These are phyloP conservation scores for Xylaria sp. DNA, from an alignment of 495 filamentous ascomycete species.

Conservation along the genomic window DNA sequence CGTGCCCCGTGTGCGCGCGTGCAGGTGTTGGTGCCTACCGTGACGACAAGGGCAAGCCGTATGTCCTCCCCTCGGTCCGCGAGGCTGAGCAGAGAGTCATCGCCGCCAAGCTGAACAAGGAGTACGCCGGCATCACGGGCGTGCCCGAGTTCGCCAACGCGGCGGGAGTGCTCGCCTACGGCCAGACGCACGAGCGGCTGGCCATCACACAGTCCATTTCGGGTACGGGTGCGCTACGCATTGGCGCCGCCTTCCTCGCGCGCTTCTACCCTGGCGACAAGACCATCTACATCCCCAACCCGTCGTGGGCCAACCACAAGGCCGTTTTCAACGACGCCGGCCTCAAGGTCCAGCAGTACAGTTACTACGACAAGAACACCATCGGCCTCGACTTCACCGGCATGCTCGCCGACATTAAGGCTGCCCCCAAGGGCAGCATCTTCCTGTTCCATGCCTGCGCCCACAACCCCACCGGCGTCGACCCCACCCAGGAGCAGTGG, in stretches of 20 bases:
- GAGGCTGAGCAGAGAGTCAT: conserved; percentile 88
- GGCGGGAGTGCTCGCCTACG: conserved; percentile 90
- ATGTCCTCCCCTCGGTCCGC: conserved; percentile 92
- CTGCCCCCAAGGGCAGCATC: conserved; percentile 82
- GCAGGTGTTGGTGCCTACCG: conserved; percentile 81
- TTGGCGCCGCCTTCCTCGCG: conserved; percentile 90
- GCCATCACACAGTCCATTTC: conserved; percentile 98
- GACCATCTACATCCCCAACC: conserved; percentile 93
- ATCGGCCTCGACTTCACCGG: conserved; percentile 98
- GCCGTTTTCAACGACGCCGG: conserved; percentile 95
- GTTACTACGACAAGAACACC: conserved; percentile 99
- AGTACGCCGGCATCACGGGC: conserved; percentile 97
- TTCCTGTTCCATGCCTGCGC: conserved; percentile 97
- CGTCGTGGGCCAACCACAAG: conserved; percentile 98
- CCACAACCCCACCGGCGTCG: conserved; percentile 98
- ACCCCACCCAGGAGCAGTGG: conserved; percentile 94
- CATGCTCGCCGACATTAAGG: conserved; percentile 88
- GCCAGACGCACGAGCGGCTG: conserved; percentile 77
- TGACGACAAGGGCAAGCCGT: conserved; percentile 96
- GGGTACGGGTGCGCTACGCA: conserved; percentile 92
- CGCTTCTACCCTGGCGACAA: conserved; percentile 89
- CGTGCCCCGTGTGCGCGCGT: conserved; percentile 12
- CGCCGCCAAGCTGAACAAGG: conserved; percentile 81
- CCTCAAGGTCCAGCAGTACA: conserved; percentile 89
- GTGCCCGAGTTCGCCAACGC: conserved; percentile 92